Evolutionary conservation across 306 rosid genomes (phyloP).

Genomic region (Cucumis hystrix): DNA sequence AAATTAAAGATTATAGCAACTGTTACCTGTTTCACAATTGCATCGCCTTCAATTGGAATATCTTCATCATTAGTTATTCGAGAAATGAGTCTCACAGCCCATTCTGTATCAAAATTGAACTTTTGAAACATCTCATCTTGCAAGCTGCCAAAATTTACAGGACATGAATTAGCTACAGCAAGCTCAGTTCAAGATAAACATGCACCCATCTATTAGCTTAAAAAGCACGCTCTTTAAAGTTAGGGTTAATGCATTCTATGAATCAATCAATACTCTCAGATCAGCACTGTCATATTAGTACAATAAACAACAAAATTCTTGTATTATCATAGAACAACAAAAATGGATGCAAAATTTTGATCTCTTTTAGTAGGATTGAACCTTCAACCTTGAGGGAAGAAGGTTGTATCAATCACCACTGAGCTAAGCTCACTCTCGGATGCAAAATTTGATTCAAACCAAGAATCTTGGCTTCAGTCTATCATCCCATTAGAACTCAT

Average conservation of each 20-base stretch:
- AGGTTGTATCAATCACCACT: too few relatives aligned
- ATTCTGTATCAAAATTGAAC: constrained; percentile 91
- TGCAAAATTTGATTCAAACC: background rate
- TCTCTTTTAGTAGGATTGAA: too few relatives aligned
- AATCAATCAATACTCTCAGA: too few relatives aligned
- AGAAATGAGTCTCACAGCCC: constrained; percentile 93
- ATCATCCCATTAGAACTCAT: too few relatives aligned
- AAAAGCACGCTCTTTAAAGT: background rate
- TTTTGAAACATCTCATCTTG: constrained; percentile 98
- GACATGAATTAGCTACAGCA: constrained; percentile 15
- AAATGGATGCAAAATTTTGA: background rate
- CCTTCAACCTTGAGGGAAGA: too few relatives aligned
- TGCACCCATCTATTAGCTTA: background rate
- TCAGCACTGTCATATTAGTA: too few relatives aligned
- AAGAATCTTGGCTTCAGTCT: background rate
- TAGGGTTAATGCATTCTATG: too few relatives aligned
- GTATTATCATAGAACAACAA: background rate
- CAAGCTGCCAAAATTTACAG: constrained; percentile 41
- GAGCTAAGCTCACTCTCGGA: too few relatives aligned
- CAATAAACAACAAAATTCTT: background rate
- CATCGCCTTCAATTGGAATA: constrained; percentile 81
- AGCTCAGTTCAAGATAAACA: background rate
- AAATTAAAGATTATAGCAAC: constrained; percentile 12
- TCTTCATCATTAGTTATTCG: constrained; percentile 85
- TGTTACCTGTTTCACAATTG: constrained; percentile 78